Conservation (phyloP, 2,329 filamentous ascomycete genomes). For the Diatrype stigma region DNA sequence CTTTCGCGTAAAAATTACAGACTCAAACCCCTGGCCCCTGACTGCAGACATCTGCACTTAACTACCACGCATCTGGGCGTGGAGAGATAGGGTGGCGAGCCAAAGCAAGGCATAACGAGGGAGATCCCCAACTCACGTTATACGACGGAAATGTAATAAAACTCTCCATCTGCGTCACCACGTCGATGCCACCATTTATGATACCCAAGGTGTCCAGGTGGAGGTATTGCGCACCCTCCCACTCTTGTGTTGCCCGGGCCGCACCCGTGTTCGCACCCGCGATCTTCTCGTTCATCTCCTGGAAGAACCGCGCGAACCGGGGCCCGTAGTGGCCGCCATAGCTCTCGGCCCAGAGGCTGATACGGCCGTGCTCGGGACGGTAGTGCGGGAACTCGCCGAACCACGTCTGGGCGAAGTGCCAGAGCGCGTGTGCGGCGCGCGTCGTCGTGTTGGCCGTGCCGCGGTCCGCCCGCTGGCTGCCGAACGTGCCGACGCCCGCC, state of each 20-base stretch:
- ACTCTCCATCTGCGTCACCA: conserved; percentile 47
- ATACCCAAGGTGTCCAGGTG: conserved; percentile 63
- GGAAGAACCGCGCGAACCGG: conserved; percentile 54
- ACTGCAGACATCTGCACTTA: too few species aligned
- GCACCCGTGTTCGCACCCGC: conserved; percentile 36
- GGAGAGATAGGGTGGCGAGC: too few species aligned
- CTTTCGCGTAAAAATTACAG: too few species aligned
- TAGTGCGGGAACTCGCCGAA: conserved; percentile 56
- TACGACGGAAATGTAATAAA: conserved; percentile 27
- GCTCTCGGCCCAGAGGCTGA: conserved; percentile 64
- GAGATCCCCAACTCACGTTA: conserved; percentile 34
- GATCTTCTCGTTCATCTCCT: conserved; percentile 56
- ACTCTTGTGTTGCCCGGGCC: background rate
- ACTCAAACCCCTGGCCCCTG: too few species aligned
- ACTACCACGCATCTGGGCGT: too few species aligned
- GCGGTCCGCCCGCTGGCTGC: conserved; percentile 43
- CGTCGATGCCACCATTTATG: conserved; percentile 67
- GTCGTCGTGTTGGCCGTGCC: conserved; percentile 52
- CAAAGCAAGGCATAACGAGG: background rate
- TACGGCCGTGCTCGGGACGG: conserved; percentile 38
- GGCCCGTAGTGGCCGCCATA: conserved; percentile 70
- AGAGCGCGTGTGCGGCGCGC: conserved; percentile 54
- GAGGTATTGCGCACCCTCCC: conserved; percentile 24
- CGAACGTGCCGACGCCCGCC: conserved; percentile 42
- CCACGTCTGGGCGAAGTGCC: conserved; percentile 63